These are phyloP conservation scores for Trichoderma breve DNA, from an alignment of 2,329 filamentous ascomycete species.

Conservation along the genomic window DNA sequence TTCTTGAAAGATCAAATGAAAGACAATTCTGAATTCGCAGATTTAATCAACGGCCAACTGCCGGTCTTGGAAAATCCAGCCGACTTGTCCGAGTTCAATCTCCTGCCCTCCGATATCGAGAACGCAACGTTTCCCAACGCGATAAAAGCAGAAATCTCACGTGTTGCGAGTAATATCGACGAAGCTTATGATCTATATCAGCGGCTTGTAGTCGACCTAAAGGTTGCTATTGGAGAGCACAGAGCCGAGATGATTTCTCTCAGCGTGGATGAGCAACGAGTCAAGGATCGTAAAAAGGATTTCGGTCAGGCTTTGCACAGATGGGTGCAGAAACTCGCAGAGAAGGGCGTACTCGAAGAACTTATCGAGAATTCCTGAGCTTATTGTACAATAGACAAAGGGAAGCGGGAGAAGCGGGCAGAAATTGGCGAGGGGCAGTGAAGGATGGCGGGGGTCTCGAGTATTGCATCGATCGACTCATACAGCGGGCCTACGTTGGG, in stretches of 20 bases:
- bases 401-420: no score
- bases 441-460: background rate
- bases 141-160: slow-evolving; percentile 22
- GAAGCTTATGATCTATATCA: slow-evolving; percentile 38
- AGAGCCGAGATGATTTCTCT: slow-evolving; percentile 46
- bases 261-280: slow-evolving; percentile 50
- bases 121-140: slow-evolving; percentile 24
- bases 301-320: slow-evolving; percentile 66
- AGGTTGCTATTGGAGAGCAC: slow-evolving; percentile 44
- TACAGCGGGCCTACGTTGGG: background rate
- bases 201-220: slow-evolving; percentile 42
- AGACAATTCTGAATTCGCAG: slow-evolving; percentile 23
- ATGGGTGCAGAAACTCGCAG: slow-evolving; percentile 68
- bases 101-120: slow-evolving; percentile 29
- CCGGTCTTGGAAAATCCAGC: slow-evolving; percentile 26
- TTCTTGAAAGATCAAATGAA: slow-evolving; percentile 37
- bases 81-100: slow-evolving; percentile 33
- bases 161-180: slow-evolving; percentile 18
- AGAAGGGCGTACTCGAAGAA: slow-evolving; percentile 58
- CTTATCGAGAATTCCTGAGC: slow-evolving; percentile 29
- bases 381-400: background rate
- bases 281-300: slow-evolving; percentile 60
- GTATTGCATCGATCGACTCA: background rate
- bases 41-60: slow-evolving; percentile 26
- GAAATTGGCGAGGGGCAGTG: no score